Conservation (phyloP, 305 asterid genomes). For the Fraxinus baroniana region DNA sequence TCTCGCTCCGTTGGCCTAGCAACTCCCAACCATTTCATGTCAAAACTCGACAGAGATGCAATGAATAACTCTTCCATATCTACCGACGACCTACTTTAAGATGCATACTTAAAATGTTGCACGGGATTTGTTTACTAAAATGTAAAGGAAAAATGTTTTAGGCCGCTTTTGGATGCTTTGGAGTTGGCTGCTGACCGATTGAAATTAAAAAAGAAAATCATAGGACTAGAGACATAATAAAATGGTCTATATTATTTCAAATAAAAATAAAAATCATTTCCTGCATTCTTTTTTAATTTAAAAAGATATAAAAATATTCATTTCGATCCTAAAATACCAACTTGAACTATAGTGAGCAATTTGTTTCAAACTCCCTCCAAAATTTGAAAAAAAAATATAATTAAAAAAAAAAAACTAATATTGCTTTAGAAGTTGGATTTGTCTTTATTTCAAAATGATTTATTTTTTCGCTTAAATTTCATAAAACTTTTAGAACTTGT, state of each 20-base stretch:
- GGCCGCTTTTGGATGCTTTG: too few species aligned
- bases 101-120: neutral
- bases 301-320: too few species aligned
- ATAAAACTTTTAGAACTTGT: slow-evolving; percentile 9
- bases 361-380: slow-evolving; percentile 8
- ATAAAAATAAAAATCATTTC: too few species aligned
- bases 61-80: too few species aligned
- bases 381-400: neutral
- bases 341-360: neutral
- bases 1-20: neutral
- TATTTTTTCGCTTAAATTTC: slow-evolving; percentile 29
- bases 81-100: neutral
- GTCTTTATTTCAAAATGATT: slow-evolving; percentile 33
- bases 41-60: too few species aligned
- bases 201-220: too few species aligned
- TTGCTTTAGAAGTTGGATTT: neutral
- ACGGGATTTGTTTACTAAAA: neutral
- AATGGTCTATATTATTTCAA: too few species aligned
- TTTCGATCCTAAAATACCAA: too few species aligned
- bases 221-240: too few species aligned
- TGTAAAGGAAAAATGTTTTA: too few species aligned
- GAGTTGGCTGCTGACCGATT: too few species aligned
- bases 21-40: neutral
- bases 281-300: too few species aligned
- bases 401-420: neutral